Base-by-base conservation (phyloP, 2,329 filamentous ascomycete species). In the Aspergillus amoenus region DNA sequence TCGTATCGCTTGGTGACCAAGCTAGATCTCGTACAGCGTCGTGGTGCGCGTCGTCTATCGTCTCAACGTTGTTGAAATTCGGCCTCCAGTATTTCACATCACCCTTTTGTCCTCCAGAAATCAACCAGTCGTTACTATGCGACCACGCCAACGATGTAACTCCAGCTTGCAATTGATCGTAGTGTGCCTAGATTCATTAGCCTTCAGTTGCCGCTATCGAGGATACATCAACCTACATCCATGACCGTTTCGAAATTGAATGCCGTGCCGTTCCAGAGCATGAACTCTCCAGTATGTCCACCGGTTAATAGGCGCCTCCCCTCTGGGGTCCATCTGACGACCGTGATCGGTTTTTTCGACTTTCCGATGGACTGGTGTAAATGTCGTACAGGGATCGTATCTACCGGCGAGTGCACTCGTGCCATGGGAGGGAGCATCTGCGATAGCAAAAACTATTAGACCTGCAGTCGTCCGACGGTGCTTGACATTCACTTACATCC, bases 161-260 rank as follows among this genome's bases (percentile, higher is more conserved):
- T 44, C 75, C 75, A 13, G 75, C 75, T 68, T 77, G 75, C 21
- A 76, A 66, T 69, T 77, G 75, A 66, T 77, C 75, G 52, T 97
- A 93, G 74, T 97, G 93, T 40, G 93, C 93, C 79, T 82, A 59
- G 34, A 40, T 22, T 27, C 24, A 54, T 67, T 55, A 62, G 61
- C 60, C 57, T 52, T 30, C 8, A 40, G n/a, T 8, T 27, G 41
- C 30, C 2, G 9, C 27, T 39, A 41, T 24, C 5, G 4, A 9
- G 2, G 7, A 42, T 30, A 11, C 15, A 34, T 40, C 70, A n/a
- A 60, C 76, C 52, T 64, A 81, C 79, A 74, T 96, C 93, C 90
- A 97, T 97, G 27, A 99, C 97, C 3, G 94, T 97, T 78, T 99
- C 94, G 68, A 99, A 99, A 75, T 99, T 97, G 83, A 99, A 99